Conservation (phyloP, 306 rosid genomes). For the Myrica gale region DNA sequence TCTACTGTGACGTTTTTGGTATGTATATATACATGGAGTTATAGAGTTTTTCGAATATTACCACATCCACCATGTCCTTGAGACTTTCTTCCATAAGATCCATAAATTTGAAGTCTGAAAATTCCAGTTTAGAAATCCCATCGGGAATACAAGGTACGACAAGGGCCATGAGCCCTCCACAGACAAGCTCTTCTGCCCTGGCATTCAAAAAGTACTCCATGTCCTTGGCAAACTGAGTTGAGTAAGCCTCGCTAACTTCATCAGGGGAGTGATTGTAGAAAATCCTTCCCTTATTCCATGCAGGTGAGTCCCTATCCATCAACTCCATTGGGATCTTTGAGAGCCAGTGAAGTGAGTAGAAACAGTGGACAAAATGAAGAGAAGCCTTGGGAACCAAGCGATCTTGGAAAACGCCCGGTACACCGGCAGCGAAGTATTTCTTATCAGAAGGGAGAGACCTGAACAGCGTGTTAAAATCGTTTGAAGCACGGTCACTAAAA, state of each 20-base stretch:
- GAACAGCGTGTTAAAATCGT: constrained; percentile 47
- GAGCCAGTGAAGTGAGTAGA: constrained; percentile 17
- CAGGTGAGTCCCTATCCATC: constrained; percentile 14
- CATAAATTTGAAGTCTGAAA: too few species aligned
- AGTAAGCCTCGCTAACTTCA: constrained; percentile 34
- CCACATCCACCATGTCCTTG: not conserved
- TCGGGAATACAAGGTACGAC: constrained; percentile 20
- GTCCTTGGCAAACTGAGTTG: constrained; percentile 23
- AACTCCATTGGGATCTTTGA: constrained; percentile 30
- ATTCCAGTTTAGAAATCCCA: not conserved
- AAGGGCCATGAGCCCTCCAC: constrained; percentile 29
- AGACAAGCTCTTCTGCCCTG: constrained; percentile 35
- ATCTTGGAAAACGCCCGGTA: constrained; percentile 37
- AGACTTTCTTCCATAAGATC: not conserved
- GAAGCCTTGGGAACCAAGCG: constrained; percentile 25
- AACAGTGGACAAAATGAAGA: constrained; percentile 27
- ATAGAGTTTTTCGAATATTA: not conserved
- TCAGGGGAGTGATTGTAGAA: constrained; percentile 14
- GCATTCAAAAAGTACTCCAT: constrained; percentile 28
- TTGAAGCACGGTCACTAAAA: constrained; percentile 29
- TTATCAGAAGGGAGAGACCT: constrained; percentile 19
- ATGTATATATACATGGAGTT: too few species aligned
- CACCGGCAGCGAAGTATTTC: constrained; percentile 24
- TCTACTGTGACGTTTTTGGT: too few species aligned
- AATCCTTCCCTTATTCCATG: constrained; percentile 42